phyloP scores from a whole-genome alignment of 257 asterid species.

The Solanum medicagineum region DNA sequence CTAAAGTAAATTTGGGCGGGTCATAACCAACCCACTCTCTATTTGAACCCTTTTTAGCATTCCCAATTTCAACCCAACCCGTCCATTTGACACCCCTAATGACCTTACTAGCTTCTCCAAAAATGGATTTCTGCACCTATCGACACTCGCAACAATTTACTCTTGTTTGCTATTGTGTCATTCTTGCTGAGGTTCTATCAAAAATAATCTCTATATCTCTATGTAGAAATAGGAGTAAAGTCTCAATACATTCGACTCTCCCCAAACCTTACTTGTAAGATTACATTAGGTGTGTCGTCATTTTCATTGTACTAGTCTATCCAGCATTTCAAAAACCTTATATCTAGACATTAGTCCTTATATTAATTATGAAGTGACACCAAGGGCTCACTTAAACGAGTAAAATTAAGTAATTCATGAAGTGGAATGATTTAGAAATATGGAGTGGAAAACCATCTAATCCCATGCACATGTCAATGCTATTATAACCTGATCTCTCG shows the following conservation, averaged over 20 bases:
- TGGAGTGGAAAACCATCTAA: neutral
- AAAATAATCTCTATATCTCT: neutral
- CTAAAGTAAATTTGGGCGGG: no score
- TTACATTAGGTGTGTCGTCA: neutral
- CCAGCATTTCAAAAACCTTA: neutral
- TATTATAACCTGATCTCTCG: neutral
- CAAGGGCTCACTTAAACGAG: neutral
- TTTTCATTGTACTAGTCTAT: neutral
- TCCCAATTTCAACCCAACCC: no score
- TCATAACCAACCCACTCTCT: no score
- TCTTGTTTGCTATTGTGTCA: neutral
- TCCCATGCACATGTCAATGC: neutral
- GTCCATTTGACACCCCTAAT: no score
- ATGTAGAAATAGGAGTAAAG: neutral
- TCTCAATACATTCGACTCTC: neutral
- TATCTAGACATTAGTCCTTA: neutral
- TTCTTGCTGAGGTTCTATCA: neutral
- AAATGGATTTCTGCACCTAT: neutral
- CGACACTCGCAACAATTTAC: neutral
- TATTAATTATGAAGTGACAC: neutral
- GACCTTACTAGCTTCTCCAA: neutral
- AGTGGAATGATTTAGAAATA: neutral
- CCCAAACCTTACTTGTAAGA: neutral
- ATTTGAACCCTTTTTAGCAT: no score
- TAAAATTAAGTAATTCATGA: neutral